Conservation (phyloP, 169 alveolate species). For the Ichthyophthirius multifiliis region DNA sequence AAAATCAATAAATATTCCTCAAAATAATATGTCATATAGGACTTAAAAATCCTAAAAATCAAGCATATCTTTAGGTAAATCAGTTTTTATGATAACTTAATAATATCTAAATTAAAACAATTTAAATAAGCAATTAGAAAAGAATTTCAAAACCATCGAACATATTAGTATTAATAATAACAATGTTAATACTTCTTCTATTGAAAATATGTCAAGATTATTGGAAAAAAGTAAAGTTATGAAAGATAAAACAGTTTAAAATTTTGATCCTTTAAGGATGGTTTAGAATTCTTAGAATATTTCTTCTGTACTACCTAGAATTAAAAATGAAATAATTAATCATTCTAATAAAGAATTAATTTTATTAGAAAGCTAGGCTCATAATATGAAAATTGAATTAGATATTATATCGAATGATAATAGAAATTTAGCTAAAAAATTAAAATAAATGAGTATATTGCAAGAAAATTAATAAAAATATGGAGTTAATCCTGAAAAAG, state of each 20-base stretch:
- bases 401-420: slow-evolving; percentile 19
- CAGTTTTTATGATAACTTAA: background rate
- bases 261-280: slow-evolving; percentile 16
- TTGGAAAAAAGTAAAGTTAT: slow-evolving; percentile 13
- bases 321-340: slow-evolving; percentile 10
- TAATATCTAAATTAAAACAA: background rate
- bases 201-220: slow-evolving; percentile 7
- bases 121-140: background rate
- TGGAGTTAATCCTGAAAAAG: slow-evolving; percentile 16
- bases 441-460: slow-evolving; percentile 1
- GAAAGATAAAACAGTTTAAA: slow-evolving; percentile 20
- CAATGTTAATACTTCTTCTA: background rate
- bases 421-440: slow-evolving; percentile 11
- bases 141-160: background rate
- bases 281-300: background rate
- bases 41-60: no score
- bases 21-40: no score
- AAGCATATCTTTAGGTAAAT: background rate
- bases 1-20: background rate
- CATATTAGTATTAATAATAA: background rate
- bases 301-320: slow-evolving; percentile 26
- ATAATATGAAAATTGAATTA: slow-evolving; percentile 10
- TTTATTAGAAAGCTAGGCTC: slow-evolving; percentile 6
- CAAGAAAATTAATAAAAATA: slow-evolving; percentile 2
- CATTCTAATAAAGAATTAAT: slow-evolving; percentile 20